Base-by-base conservation (phyloP, 345 rosid genomes). In the Crucihimalaya himalaica region DNA sequence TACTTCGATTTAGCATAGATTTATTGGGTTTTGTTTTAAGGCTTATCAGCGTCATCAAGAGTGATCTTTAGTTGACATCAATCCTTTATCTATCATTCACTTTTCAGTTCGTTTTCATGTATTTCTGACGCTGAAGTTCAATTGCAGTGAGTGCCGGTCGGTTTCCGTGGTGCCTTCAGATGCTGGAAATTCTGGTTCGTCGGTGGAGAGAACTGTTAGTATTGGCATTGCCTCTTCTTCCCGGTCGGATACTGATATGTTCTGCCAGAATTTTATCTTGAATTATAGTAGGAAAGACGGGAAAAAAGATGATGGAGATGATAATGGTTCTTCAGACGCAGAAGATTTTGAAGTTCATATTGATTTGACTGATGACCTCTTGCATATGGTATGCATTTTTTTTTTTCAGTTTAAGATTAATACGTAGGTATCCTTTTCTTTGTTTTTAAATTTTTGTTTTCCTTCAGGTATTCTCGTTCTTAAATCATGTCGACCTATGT, bases 331-430 rank as follows among this genome's bases (percentile, higher is more conserved):
- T 72, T 65, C 85, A 39, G 84, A 81, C 45, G 5, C 78, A 0
- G 96, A 88, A 63, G 89, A 86, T 69, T 72, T 70, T 7, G 91
- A 87, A 78, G 81, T 88, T 63, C 88, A 83, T 61, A 92, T 95
- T 88, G 98, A 95, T 86, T 90, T 95, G 66, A 88, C 97, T 1
- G 97, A 95, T 73, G 99, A 95, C 70, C 77, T 95, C 27, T 81
- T 95, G 79, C 99, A 95, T 73, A 87, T 87, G 99, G 98, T 92
- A 85, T 73, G 15, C 16, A 19, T 56, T 78, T 54, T 21, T 52
- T 12, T 56, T 76, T 54, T 18, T 53, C 35, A 12, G 10, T 35
- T 29, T 29, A n/a, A 54, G 20, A 56, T 31, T 3, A n/a, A 12
- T 13, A 5, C 12, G 2, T 56, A 57, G 11, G 37, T 27, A 2